Percentiles rank a stretch among this genome's conserved stretches.
phyloP scores from a whole-genome alignment of 2,329 filamentous ascomycete species.

The Apiospora phragmitis region DNA sequence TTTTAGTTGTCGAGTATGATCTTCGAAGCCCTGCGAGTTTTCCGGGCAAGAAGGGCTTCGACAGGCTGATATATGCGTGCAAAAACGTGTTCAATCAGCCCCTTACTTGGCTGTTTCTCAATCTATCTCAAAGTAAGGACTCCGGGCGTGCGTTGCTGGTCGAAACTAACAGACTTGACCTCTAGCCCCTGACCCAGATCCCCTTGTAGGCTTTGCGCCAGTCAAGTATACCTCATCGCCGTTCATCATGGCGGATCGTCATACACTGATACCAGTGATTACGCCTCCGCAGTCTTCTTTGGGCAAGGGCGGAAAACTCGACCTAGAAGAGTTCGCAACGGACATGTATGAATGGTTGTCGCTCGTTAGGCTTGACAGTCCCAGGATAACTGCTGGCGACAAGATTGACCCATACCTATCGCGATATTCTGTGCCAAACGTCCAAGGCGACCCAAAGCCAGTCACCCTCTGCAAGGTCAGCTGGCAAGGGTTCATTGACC shows the following conservation, averaged over 20 bases:
- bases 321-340: slow-evolving; percentile 62
- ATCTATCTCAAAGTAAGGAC: slow-evolving; percentile 52
- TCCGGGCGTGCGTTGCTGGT: background rate
- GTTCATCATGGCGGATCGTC: slow-evolving; percentile 26
- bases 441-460: slow-evolving; percentile 22
- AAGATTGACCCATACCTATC: slow-evolving; percentile 68
- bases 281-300: slow-evolving; percentile 32
- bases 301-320: slow-evolving; percentile 40
- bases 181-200: slow-evolving; percentile 49
- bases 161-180: slow-evolving; percentile 15
- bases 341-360: slow-evolving; percentile 76
- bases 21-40: slow-evolving; percentile 75
- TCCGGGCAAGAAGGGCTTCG: slow-evolving; percentile 80
- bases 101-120: slow-evolving; percentile 77
- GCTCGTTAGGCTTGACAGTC: slow-evolving; percentile 64
- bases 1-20: slow-evolving; percentile 72
- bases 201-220: slow-evolving; percentile 47
- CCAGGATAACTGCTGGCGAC: slow-evolving; percentile 59
- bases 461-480: slow-evolving; percentile 49
- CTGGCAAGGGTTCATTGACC: slow-evolving; percentile 60
- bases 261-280: slow-evolving; percentile 34
- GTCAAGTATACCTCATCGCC: slow-evolving; percentile 41
- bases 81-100: slow-evolving; percentile 71
- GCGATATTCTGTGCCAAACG: slow-evolving; percentile 61
- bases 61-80: slow-evolving; percentile 75